Base-by-base conservation (phyloP, 805 yeast genomes). In the Candida arabinofermentans region DNA sequence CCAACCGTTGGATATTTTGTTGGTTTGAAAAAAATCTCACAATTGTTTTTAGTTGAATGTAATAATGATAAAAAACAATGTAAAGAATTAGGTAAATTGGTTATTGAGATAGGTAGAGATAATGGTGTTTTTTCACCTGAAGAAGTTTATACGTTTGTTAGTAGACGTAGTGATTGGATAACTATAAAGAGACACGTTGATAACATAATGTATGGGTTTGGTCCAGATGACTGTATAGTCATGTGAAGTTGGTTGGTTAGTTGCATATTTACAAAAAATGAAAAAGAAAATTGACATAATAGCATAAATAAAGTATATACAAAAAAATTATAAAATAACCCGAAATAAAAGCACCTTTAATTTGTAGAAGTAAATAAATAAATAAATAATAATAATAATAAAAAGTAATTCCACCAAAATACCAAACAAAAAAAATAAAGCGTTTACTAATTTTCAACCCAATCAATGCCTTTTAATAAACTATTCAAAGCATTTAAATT, bases 191-290 rank as follows among this genome's bases (percentile, higher is more conserved):
- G 74, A 47, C 85, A 84, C 44, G 97, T 91, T 8, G 98, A 91
- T 62, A 87, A 83, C 59, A 90, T 87, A n/a, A 86, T 93, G 81
- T 93, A 89, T 57, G 98, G 99, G 0, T 71, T 91, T 40, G 89
- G 87, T 14, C 64, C 82, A 23, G 84, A 79, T 22, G 96, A 89
- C 55, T 90, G 96, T 67, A 50, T 60, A 0, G 67, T 87, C n/a
- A n/a, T n/a, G n/a, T n/a, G n/a, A n/a, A n/a, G n/a, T n/a, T n/a
- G n/a, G n/a, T n/a, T n/a, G n/a, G n/a, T n/a, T 34, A n/a, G 6
- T 5, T 19, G 30, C 14, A 5, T 18, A 32, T n/a, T 4, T n/a
- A 21, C 18, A 13, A 24, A 19, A 17, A 34, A 40, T 8, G 3
- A 29, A 12, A 29, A 7, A 29, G 8, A 26, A 26, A 23, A 23